phyloP scores from a whole-genome alignment of 805 yeast genomes.

The Schwanniomyces pseudopolymorphus region DNA sequence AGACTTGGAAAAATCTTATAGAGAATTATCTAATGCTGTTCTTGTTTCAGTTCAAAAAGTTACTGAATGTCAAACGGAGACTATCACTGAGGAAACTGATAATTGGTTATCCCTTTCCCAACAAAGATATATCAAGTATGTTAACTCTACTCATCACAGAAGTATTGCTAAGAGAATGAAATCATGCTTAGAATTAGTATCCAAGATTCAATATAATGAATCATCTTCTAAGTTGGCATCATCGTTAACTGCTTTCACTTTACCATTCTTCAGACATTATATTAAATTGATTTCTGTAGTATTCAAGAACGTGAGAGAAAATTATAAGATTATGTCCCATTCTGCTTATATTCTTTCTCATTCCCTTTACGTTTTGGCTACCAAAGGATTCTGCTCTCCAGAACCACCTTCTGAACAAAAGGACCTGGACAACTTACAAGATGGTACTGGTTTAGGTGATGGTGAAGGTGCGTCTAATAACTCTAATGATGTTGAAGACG shows the following conservation, averaged over 20 bases:
- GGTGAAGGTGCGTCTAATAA: constrained; percentile 85
- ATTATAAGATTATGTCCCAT: constrained; percentile 56
- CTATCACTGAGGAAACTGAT: constrained; percentile 48
- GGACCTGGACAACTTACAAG: constrained; percentile 61
- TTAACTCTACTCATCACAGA: constrained; percentile 42
- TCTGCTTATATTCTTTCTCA: constrained; percentile 61
- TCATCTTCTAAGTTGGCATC: constrained; percentile 38
- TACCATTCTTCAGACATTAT: constrained; percentile 67
- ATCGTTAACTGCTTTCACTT: constrained; percentile 53
- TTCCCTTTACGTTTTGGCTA: constrained; percentile 59
- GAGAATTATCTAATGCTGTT: constrained; percentile 56
- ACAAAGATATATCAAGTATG: constrained; percentile 38
- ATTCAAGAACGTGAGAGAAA: constrained; percentile 40
- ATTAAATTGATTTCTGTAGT: constrained; percentile 45
- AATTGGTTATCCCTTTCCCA: constrained; percentile 65
- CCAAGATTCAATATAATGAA: constrained; percentile 35
- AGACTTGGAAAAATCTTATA: constrained; percentile 46
- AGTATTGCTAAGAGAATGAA: constrained; percentile 36
- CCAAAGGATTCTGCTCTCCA: constrained; percentile 91
- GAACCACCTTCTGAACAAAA: constrained; percentile 69
- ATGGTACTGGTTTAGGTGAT: constrained; percentile 91
- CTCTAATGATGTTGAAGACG: constrained; percentile 85
- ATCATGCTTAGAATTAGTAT: constrained; percentile 32
- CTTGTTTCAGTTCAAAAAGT: constrained; percentile 68
- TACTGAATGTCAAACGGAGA: constrained; percentile 32